Base-by-base conservation (phyloP, 2,329 filamentous ascomycete genomes). In the Trichothecium roseum region DNA sequence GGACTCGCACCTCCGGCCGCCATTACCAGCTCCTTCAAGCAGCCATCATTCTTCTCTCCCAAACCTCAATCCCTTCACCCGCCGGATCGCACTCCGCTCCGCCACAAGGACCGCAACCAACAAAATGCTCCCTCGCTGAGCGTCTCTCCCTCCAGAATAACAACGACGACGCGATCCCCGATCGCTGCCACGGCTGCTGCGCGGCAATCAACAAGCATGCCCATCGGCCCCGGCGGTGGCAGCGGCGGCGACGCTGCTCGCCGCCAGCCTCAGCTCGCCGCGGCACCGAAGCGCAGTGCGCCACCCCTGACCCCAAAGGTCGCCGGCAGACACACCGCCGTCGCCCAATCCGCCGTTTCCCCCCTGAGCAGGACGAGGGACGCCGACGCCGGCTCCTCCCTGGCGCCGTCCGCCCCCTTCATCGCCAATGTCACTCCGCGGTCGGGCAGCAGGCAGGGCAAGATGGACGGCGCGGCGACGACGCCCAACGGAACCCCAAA, bases 351-450 rank as follows among this genome's bases (percentile, higher is more conserved):
- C 12, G 46, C 59, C 32, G 52, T 57, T 30, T 64, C 65, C 29
- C 66, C 69, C n/a, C 50, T 65, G 20, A 48, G 58, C 12, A 54
- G 56, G 37, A 57, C 53, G 34, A 22, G 42, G 49, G 47, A 48
- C 9, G 46, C 47, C 5, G 28, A 28, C 20, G 36, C 20, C 35
- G 13, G n/a, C n/a, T n/a, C 32, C 10, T 32, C 31, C 5, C 18
- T 20, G 9, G 17, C 28, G 32, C 20, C 35, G 4, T 13, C 34
- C 12, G 63, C 69, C 34, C 51, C 71, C 34, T 74, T 74, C 46
- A 59, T 86, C 30, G 75, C 57, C 56, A 87, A 84, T 54, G 64
- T 87, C 52, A 93, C 87, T 4, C 84, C 86, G 34, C 76, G 87
- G 44, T 86, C 86, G 8, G 81, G 81, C 8, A 67, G 77, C 33